Conservation (phyloP, 805 yeast genomes). For the Blastobotrys chiropterorum region DNA sequence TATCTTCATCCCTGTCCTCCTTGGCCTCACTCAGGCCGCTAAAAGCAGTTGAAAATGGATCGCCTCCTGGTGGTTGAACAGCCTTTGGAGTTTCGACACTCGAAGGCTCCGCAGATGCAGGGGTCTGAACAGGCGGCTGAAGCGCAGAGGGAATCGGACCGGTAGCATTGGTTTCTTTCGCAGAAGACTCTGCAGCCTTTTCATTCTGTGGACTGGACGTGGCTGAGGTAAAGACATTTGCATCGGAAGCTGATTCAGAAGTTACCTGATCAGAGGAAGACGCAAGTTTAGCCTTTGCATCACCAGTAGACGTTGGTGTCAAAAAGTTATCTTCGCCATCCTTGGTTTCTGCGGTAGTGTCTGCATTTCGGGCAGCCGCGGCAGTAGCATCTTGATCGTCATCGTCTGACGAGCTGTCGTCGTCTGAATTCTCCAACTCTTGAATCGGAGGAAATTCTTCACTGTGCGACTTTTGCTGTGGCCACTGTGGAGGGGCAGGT, state of each 20-base stretch:
- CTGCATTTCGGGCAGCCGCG: constrained; percentile 8
- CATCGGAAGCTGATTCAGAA: not conserved
- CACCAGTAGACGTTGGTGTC: constrained; percentile 13
- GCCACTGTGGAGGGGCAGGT: constrained; percentile 1
- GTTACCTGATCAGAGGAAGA: not conserved
- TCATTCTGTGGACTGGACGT: not conserved
- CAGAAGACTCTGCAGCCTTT: not conserved
- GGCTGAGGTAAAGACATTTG: not conserved
- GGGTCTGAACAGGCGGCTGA: constrained; percentile 18
- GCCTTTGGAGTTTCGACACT: not conserved
- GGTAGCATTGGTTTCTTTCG: too few species aligned
- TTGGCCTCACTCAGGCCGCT: constrained; percentile 41
- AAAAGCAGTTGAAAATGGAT: constrained; percentile 39
- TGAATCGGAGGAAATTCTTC: constrained; percentile 25
- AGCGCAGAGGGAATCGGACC: too few species aligned
- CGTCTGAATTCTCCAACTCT: constrained; percentile 20
- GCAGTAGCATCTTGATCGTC: constrained; percentile 24
- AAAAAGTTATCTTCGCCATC: constrained; percentile 8
- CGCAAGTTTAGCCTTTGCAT: not conserved
- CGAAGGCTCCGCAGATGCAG: constrained; percentile 10
- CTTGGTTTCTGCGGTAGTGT: constrained; percentile 4
- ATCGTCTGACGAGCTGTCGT: constrained; percentile 23
- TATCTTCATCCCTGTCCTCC: constrained; percentile 23
- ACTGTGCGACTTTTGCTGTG: not conserved
- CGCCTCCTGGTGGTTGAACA: constrained; percentile 15